These are phyloP conservation scores for Plantago elongata DNA, from an alignment of 257 asterid species.

Conservation along the genomic window DNA sequence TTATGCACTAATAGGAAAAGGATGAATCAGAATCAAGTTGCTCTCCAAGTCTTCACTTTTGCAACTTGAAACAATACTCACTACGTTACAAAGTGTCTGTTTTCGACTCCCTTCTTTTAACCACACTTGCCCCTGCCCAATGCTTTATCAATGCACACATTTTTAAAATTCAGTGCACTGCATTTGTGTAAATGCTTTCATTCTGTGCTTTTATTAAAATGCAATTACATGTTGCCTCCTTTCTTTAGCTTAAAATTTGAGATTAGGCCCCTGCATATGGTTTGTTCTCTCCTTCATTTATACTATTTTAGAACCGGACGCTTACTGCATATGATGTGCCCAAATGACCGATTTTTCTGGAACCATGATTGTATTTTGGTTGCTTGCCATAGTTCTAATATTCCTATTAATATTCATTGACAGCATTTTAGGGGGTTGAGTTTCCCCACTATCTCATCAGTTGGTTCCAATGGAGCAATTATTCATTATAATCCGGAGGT, in stretches of 20 bases:
- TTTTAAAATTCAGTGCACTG: too few species aligned
- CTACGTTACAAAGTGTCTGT: background rate
- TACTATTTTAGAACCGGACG: slow-evolving; percentile 4
- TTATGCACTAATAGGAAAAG: background rate
- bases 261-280: slow-evolving; percentile 11
- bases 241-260: background rate
- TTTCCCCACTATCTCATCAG: slow-evolving; percentile 92
- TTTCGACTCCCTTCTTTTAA: too few species aligned
- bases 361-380: background rate
- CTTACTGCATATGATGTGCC: slow-evolving; percentile 5
- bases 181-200: too few species aligned
- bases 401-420: slow-evolving; percentile 21
- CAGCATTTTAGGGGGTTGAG: slow-evolving; percentile 94
- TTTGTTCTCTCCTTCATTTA: background rate
- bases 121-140: too few species aligned
- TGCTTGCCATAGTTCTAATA: background rate
- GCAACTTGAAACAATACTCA: slow-evolving; percentile 15
- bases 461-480: slow-evolving; percentile 91
- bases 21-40: slow-evolving; percentile 6
- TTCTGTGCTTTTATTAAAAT: too few species aligned
- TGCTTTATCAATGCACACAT: too few species aligned
- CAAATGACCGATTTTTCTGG: slow-evolving; percentile 7
- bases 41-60: slow-evolving; percentile 10
- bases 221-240: background rate
- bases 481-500: slow-evolving; percentile 75